phyloP scores from a whole-genome alignment of 176 grass and related monocot genomes.

The Raddia guianensis region DNA sequence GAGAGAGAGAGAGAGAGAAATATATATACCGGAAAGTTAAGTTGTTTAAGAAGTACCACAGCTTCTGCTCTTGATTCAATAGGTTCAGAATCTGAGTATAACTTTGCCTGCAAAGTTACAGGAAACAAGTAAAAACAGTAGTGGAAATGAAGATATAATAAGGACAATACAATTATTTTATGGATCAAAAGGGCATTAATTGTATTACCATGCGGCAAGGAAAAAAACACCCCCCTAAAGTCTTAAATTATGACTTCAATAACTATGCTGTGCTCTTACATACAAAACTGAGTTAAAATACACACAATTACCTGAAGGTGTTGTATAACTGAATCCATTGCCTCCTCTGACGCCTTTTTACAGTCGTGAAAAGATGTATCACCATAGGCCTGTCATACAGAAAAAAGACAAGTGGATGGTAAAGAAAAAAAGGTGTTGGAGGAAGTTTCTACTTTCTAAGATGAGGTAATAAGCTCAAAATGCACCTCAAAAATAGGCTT shows the following conservation, averaged over 20 bases:
- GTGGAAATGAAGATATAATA: slow-evolving; percentile 27
- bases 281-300: slow-evolving; percentile 25
- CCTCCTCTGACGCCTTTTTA: slow-evolving; percentile 97
- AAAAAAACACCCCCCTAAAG: not conserved
- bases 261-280: slow-evolving; percentile 12
- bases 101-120: slow-evolving; percentile 62
- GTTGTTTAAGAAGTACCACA: slow-evolving; percentile 95
- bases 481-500: slow-evolving; percentile 95
- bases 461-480: slow-evolving; percentile 36
- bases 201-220: not conserved
- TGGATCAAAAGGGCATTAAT: not conserved
- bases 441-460: slow-evolving; percentile 28
- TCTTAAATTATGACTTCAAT: slow-evolving; percentile 1
- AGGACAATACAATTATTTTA: slow-evolving; percentile 28
- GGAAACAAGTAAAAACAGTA: slow-evolving; percentile 28
- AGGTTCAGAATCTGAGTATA: slow-evolving; percentile 96
- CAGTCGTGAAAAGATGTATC: slow-evolving; percentile 97
- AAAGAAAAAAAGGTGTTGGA: slow-evolving; percentile 28
- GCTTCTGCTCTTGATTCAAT: slow-evolving; percentile 98
- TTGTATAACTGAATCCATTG: slow-evolving; percentile 80
- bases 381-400: slow-evolving; percentile 76
- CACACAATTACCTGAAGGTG: slow-evolving; percentile 76
- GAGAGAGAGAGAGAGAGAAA: too few species aligned
- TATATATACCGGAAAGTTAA: slow-evolving; percentile 87
- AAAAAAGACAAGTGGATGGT: slow-evolving; percentile 27